Percentiles rank a stretch among this genome's conserved stretches.
phyloP scores from a whole-genome alignment of 2,329 filamentous ascomycete genomes.

The Botrytis paeoniae region DNA sequence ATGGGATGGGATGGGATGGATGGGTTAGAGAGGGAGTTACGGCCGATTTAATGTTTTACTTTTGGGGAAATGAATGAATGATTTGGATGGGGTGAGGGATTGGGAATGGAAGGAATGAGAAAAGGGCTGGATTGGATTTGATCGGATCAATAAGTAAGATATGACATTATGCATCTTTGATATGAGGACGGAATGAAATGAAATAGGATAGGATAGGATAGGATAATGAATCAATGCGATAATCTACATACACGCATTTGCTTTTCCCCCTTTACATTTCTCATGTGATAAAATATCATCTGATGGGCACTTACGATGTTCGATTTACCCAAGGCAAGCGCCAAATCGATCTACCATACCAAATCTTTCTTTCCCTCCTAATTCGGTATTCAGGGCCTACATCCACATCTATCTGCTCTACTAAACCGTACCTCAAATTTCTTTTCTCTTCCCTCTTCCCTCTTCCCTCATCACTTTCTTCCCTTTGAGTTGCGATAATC shows the following conservation, averaged over 20 bases:
- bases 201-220: not conserved
- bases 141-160: not conserved
- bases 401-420: no score
- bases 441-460: no score
- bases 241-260: not conserved
- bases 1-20: not conserved
- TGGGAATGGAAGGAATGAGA: not conserved
- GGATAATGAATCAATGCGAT: not conserved
- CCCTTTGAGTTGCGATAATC: no score
- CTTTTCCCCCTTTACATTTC: not conserved
- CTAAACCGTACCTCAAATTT: no score
- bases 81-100: not conserved
- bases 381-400: rapidly evolving
- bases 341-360: no score
- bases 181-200: not conserved
- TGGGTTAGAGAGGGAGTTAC: not conserved
- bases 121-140: not conserved
- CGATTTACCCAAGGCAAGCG: no score
- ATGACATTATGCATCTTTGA: not conserved
- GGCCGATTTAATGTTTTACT: not conserved
- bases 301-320: no score
- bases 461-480: no score
- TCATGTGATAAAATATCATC: no score
- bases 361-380: no score
- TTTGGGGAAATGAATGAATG: not conserved